These are phyloP conservation scores for Zygotorulaspora florentina DNA, from an alignment of 805 yeast species.

Conservation along the genomic window DNA sequence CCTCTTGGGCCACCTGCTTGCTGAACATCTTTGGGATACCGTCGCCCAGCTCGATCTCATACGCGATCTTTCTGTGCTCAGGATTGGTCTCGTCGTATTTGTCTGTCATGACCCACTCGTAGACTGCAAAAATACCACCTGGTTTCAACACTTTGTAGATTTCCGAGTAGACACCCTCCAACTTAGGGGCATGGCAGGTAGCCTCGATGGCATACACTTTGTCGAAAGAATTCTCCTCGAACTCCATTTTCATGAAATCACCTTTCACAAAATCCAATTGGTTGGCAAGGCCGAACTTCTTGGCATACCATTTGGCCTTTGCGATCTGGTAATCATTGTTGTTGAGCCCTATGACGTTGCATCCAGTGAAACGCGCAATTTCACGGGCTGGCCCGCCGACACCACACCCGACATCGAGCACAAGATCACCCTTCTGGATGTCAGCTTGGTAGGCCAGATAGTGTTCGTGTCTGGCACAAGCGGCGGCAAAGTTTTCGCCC, in stretches of 20 bases:
- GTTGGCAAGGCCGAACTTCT: conserved; percentile 57
- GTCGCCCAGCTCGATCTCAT: conserved; percentile 97
- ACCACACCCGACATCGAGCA: conserved; percentile 98
- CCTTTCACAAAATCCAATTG: conserved; percentile 89
- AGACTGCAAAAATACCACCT: conserved; percentile 96
- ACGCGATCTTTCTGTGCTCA: conserved; percentile 90
- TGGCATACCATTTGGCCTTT: conserved; percentile 81
- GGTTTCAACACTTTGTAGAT: conserved; percentile 95
- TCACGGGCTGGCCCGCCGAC: conserved; percentile 99
- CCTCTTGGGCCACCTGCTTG: conserved; percentile 80
- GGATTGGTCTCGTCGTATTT: conserved; percentile 79
- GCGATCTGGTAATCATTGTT: conserved; percentile 96
- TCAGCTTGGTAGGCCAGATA: conserved; percentile 85
- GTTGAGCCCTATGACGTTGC: conserved; percentile 83
- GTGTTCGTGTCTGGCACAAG: conserved; percentile 96
- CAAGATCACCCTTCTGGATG: conserved; percentile 73
- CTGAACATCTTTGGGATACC: conserved; percentile 97
- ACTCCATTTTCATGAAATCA: conserved; percentile 99
- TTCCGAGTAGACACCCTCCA: conserved; percentile 93
- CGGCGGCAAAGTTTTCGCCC: conserved; percentile 92
- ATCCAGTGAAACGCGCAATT: conserved; percentile 85
- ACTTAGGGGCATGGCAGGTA: conserved; percentile 93
- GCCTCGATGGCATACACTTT: conserved; percentile 99
- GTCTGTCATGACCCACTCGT: conserved; percentile 99
- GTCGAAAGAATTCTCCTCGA: conserved; percentile 83